A percentile compares a stretch with the other conserved stretches of the same genome.
These are phyloP conservation scores for Orbilia javanica DNA, from an alignment of 2,329 filamentous ascomycete species.

Conservation along the genomic window DNA sequence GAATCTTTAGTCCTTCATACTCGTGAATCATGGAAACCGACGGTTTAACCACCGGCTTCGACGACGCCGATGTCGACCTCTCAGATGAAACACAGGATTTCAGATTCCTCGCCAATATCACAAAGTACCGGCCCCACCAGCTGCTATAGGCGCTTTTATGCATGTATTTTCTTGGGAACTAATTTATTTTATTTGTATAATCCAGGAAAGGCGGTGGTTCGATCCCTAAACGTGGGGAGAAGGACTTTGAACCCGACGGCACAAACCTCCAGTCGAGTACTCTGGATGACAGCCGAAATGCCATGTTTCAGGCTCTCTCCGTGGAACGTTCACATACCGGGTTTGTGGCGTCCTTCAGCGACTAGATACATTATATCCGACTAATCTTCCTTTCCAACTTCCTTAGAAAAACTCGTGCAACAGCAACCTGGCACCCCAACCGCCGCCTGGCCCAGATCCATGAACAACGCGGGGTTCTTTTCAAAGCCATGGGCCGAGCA, in stretches of 20 bases:
- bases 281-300: constrained; percentile 83
- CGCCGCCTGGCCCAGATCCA: constrained; percentile 77
- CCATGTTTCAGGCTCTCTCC: constrained; percentile 87
- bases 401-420: constrained; percentile 59
- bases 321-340: constrained; percentile 60
- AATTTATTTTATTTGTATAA: not conserved
- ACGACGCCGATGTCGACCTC: constrained; percentile 71
- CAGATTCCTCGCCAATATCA: constrained; percentile 75
- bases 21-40: constrained; percentile 47
- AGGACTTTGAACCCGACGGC: constrained; percentile 95
- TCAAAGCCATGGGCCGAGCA: constrained; percentile 80
- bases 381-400: constrained; percentile 21
- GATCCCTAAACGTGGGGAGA: constrained; percentile 90
- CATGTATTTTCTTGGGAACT: constrained; percentile 54
- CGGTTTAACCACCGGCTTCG: constrained; percentile 60
- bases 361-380: not conserved
- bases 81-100: constrained; percentile 90
- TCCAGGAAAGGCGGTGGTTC: constrained; percentile 63
- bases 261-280: constrained; percentile 83
- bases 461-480: constrained; percentile 77
- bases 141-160: constrained; percentile 28
- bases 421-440: constrained; percentile 66
- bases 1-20: not conserved
- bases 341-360: not conserved
- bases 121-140: constrained; percentile 66